A percentile compares a stretch with the other conserved stretches of the same genome.
Evolutionary conservation across 1,139 yeast species (phyloP).

Genomic region (Geotrichum australiense): DNA sequence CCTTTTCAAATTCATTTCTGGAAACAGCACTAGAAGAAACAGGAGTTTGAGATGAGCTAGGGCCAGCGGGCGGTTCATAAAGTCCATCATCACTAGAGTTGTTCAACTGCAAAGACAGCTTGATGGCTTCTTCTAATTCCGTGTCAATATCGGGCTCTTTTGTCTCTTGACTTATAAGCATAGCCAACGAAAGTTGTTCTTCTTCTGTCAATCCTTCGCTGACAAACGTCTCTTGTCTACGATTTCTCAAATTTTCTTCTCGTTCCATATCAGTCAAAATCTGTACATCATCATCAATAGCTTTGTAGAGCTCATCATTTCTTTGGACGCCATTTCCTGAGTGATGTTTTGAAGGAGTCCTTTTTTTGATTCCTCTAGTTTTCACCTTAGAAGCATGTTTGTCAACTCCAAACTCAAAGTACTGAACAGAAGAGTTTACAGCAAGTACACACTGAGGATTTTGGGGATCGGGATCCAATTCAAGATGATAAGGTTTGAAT

Average conservation of each 20-base stretch:
- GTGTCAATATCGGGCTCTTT: constrained; percentile 23
- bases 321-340: constrained; percentile 16
- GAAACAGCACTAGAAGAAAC: background rate
- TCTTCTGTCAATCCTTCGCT: constrained; percentile 39
- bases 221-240: constrained; percentile 27
- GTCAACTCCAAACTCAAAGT: constrained; percentile 52
- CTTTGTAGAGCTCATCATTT: constrained; percentile 33
- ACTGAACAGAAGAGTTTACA: constrained; percentile 53
- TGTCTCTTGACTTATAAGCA: constrained; percentile 32
- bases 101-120: constrained; percentile 20
- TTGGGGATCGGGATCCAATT: constrained; percentile 40
- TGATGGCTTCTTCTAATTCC: constrained; percentile 22
- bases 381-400: constrained; percentile 15
- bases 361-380: constrained; percentile 25
- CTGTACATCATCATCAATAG: constrained; percentile 32
- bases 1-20: constrained; percentile 12
- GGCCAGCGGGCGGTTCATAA: background rate
- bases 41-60: background rate
- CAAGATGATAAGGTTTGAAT: constrained; percentile 30
- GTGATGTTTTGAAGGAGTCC: constrained; percentile 25
- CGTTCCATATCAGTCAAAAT: constrained; percentile 20
- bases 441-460: constrained; percentile 49
- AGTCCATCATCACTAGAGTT: background rate
- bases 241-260: constrained; percentile 23
- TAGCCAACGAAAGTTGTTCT: constrained; percentile 39